Evolutionary conservation across 163 green algal genomes (phyloP).

Genomic region (Scenedesmus sp.): DNA sequence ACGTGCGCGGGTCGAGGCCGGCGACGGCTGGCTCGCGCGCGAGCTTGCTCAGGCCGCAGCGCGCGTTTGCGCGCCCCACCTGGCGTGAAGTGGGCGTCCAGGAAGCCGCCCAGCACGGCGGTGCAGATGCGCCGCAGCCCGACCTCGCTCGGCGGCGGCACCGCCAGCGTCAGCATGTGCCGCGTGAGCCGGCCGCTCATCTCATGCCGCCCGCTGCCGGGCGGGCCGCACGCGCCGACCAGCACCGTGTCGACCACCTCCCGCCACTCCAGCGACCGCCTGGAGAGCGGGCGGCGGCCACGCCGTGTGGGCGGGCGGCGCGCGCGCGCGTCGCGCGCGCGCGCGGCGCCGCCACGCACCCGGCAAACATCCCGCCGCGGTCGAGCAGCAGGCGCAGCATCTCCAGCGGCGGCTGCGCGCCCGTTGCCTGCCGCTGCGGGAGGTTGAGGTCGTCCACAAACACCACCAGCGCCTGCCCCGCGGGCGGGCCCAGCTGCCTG

Average conservation of each 20-base stretch:
- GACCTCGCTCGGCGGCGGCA: conserved; percentile 71
- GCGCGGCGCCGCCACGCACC: not conserved
- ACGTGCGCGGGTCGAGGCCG: conserved; percentile 61
- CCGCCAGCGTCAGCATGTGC: conserved; percentile 78
- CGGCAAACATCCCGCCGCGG: not conserved
- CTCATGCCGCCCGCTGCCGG: too few relatives aligned
- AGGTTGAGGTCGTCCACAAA: conserved; percentile 76
- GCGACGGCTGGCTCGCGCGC: too few relatives aligned
- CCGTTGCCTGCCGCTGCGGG: conserved; percentile 47
- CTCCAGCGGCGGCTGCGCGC: conserved; percentile 69
- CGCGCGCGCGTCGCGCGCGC: conserved; percentile 37
- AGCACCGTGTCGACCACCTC: conserved; percentile 80
- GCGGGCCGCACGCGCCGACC: conserved; percentile 79
- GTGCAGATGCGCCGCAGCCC: conserved; percentile 76
- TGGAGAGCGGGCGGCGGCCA: conserved; percentile 55
- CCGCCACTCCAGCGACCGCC: conserved; percentile 65
- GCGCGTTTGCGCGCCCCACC: conserved; percentile 68
- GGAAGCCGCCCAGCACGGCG: conserved; percentile 76
- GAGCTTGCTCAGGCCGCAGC: conserved; percentile 67
- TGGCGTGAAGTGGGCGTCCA: conserved; percentile 67
- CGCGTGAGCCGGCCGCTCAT: conserved; percentile 64
- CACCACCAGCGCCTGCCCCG: conserved; percentile 58
- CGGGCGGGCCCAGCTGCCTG: conserved; percentile 72
- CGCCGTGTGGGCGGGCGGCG: conserved; percentile 70
- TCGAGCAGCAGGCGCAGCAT: conserved; percentile 63